Percentiles rank a stretch among this genome's conserved stretches.
Conservation (phyloP, 208 protist species). For the Trypanosomatidae sp. region DNA sequence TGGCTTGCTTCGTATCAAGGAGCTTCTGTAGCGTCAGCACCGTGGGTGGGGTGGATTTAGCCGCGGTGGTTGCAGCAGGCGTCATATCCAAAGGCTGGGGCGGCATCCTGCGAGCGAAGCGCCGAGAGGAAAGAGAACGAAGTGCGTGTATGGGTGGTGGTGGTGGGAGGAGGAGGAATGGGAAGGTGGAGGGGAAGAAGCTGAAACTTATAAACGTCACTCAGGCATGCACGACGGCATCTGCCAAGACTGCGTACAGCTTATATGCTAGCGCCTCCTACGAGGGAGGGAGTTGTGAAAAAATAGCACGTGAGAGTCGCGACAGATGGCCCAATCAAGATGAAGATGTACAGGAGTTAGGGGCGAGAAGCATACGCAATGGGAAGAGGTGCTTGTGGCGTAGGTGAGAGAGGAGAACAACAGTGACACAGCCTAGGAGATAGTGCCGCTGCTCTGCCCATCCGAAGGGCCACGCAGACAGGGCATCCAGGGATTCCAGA, state of each 20-base stretch:
- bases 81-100: background rate
- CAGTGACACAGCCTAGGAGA: background rate
- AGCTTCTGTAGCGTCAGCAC: slow-evolving; percentile 30
- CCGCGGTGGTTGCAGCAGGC: background rate
- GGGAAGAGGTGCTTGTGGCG: no score
- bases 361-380: no score
- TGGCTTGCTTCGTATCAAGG: slow-evolving; percentile 39
- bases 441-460: background rate
- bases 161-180: background rate
- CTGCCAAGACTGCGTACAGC: background rate
- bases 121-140: background rate
- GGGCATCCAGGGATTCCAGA: background rate
- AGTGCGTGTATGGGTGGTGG: background rate
- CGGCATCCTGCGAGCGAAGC: background rate
- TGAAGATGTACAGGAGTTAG: background rate
- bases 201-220: background rate
- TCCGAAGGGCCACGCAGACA: background rate
- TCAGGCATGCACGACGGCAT: background rate
- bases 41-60: background rate
- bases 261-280: background rate
- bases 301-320: background rate
- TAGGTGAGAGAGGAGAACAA: background rate
- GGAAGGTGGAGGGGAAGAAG: background rate
- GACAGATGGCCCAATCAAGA: background rate
- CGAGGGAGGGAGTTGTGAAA: background rate